Evolutionary conservation across 169 alveolate species (phyloP), one percentile per base, ranked within the genome.

Genomic region (Plasmodium gallinaceum): DNA sequence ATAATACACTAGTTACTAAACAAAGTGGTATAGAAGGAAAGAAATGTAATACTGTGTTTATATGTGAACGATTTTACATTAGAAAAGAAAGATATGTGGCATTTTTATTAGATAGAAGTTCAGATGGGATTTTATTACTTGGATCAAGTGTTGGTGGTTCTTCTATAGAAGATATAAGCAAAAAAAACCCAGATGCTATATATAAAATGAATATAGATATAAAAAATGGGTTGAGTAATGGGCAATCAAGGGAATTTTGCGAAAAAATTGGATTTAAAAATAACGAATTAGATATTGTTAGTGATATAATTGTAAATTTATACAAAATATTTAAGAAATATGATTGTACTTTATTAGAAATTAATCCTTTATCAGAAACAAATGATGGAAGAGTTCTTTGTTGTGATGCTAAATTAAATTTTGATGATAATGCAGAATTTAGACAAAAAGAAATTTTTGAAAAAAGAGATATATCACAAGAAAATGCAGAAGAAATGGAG

Each of bases 341-440:
- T 57, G 99, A 98, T 93, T 96, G 98, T 64, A 95, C 98, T 16
- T 88, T 97, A 92, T 73, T 98, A 32, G 99, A 98, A 93, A 96
- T 98, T 65, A 98, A 98, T 91, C 99, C 99, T 12, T 70, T 97
- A 24, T 98, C 97, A 9, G 97, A 95, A 48, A 92, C 97, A 26
- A 74, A 83, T 32, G 97, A 97, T 32, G 98, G 96, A 8, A 92
- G 95, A 39, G 90, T 98, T 20, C 43, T 97, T 26, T 97, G 97
- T 43, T 97, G 98, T 91, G 99, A 98, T 91, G 95, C 99, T 51
- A 98, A 98, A 90, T 88, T 98, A 51, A 96, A 95, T 61, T 94
- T 98, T 37, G 99, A 98, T 83, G 99, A 98, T 94, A 98, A 98
- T 73, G 99, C 99, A 1, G 94, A 94, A 43, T 98, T 93, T 93